These are phyloP conservation scores for Cutaneotrichosporon sp. DNA, from an alignment of 1,284 basidiomycete genomes.

Conservation along the genomic window DNA sequence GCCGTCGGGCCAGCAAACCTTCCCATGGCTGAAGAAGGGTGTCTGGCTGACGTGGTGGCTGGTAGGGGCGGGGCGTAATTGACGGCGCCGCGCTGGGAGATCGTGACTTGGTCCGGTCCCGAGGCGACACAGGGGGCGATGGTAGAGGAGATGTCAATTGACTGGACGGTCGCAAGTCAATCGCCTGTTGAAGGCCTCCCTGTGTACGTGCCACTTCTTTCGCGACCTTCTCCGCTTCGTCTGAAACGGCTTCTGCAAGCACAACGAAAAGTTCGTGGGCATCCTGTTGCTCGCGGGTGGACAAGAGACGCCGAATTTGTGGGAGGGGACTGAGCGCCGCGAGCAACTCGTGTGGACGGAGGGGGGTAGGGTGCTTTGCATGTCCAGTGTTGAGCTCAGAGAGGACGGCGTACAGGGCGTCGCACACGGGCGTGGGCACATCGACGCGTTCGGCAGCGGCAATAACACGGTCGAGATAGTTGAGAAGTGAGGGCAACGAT, in stretches of 20 bases:
- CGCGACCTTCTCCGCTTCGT: constrained; percentile 56
- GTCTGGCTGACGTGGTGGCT: constrained; percentile 2
- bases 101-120: background rate
- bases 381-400: constrained; percentile 69
- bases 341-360: constrained; percentile 67
- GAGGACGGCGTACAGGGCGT: constrained; percentile 65
- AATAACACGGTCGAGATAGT: constrained; percentile 66
- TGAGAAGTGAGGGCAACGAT: constrained; percentile 69
- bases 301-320: constrained; percentile 62
- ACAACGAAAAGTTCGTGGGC: constrained; percentile 93
- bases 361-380: constrained; percentile 53
- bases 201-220: constrained; percentile 28
- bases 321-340: constrained; percentile 60
- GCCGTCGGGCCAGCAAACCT: constrained; percentile 42
- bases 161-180: constrained; percentile 5
- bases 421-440: constrained; percentile 73
- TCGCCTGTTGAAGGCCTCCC: constrained; percentile 18
- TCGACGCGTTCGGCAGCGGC: constrained; percentile 67
- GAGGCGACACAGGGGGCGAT: background rate
- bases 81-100: background rate
- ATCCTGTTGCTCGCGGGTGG: constrained; percentile 85
- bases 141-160: background rate
- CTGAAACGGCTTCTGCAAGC: constrained; percentile 76
- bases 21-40: constrained; percentile 44
- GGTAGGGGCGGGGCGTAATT: background rate